Evolutionary conservation across 805 yeast species (phyloP), one percentile per base, ranked within the genome.

Genomic region (Clavispora santaluciae): DNA sequence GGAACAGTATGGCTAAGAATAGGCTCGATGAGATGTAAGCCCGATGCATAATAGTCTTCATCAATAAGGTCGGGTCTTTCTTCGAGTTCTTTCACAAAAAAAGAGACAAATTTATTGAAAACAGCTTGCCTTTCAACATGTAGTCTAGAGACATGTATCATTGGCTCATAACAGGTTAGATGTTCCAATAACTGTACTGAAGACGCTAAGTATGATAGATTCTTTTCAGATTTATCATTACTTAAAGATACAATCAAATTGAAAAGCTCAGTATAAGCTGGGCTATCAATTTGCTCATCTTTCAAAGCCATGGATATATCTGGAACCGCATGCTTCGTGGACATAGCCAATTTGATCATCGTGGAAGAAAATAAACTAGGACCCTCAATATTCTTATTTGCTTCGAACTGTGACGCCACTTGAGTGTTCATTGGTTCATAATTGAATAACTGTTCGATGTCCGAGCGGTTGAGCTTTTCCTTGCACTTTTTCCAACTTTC

Each of bases 21-120:
- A 25, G 73, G 75, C 41, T 80, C 86, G 35, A 79, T 66, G 4
- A 81, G 70, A 20, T 70, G 59, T 25, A 87, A 55, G 0, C 79
- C 77, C 42, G 75, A 68, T 0, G 83, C 74, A 51, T 79, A 78
- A 83, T 86, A 86, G 12, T 70, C 66, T 21, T 66, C 54, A 44
- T 75, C 70, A 2, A 61, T 61, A 43, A 57, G 54, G 13, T 25
- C 42, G 2, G 48, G 48, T 17, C 38, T 36, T 7, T 31, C 22
- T 9, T 35, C 43, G 9, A 78, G 44, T 2, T 64, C 62, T 1
- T 53, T 58, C 10, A 62, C 53, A 22, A 79, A 53, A 25, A 66
- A 67, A 0, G 49, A 36, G 3, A 70, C 44, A 41, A 75, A 71
- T 6, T 57, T 54, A 6, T 64, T 66, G 41, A 57, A 56, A 7